Percentiles rank a stretch among this genome's conserved stretches.
phyloP scores from a whole-genome alignment of 192 early-diverging fungal species.

The Linderina pennispora region DNA sequence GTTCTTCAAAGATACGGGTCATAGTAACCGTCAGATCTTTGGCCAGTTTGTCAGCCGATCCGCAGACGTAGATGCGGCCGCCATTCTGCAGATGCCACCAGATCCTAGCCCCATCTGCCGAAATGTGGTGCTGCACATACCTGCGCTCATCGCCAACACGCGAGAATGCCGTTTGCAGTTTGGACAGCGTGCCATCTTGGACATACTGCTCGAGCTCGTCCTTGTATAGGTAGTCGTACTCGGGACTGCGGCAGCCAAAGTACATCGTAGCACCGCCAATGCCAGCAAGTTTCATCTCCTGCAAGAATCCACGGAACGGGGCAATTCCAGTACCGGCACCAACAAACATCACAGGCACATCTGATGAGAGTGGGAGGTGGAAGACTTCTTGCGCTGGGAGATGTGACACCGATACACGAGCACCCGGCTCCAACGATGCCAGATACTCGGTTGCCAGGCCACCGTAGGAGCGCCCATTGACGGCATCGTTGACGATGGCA shows the following conservation, averaged over 20 bases:
- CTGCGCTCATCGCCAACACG: not conserved
- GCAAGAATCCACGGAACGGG: no score
- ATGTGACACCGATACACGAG: no score
- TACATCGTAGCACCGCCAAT: no score
- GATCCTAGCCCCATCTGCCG: not conserved
- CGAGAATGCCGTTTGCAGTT: not conserved
- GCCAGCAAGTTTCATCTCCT: no score
- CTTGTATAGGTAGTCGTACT: not conserved
- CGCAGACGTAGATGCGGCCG: not conserved
- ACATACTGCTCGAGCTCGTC: not conserved
- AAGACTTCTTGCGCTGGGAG: no score
- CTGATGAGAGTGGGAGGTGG: no score
- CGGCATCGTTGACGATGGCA: no score
- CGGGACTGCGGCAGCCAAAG: not conserved
- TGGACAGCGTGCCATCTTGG: not conserved
- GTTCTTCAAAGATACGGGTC: not conserved
- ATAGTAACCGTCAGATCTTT: not conserved
- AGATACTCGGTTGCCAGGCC: no score
- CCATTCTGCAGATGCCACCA: not conserved
- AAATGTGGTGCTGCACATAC: not conserved
- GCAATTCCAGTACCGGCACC: no score
- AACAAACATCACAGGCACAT: no score
- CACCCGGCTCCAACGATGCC: no score
- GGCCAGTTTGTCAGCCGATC: not conserved
- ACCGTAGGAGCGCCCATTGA: no score